A percentile compares a stretch with the other conserved stretches of the same genome.
These are phyloP conservation scores for Vicia faba DNA, from an alignment of 306 rosid genomes.

Conservation along the genomic window DNA sequence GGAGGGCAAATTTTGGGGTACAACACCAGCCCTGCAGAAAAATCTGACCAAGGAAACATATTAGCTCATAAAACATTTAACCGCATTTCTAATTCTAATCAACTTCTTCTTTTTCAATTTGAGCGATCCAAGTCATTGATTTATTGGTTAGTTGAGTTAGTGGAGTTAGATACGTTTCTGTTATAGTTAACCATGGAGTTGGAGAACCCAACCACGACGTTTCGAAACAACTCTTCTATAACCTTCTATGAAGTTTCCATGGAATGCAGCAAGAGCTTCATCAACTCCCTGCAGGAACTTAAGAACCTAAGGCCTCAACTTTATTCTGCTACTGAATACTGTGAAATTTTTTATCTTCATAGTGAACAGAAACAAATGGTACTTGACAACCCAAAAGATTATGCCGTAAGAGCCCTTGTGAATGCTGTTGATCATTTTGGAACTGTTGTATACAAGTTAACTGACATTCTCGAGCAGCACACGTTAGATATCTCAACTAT, in stretches of 20 bases:
- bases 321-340: conserved; percentile 95
- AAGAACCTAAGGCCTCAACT: conserved; percentile 98
- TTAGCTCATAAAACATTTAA: too few relatives aligned
- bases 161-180: conserved; percentile 33
- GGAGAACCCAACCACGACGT: conserved; percentile 50
- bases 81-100: conserved; percentile 19
- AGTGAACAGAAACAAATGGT: conserved; percentile 97
- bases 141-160: not conserved
- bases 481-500: conserved; percentile 72
- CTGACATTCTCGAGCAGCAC: conserved; percentile 91
- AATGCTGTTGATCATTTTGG: conserved; percentile 99
- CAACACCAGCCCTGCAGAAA: too few relatives aligned
- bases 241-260: conserved; percentile 93
- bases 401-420: conserved; percentile 89
- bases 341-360: conserved; percentile 83
- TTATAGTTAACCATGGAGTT: conserved; percentile 60
- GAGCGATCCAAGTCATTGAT: not conserved
- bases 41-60: too few relatives aligned
- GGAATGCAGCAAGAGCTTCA: conserved; percentile 96
- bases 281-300: conserved; percentile 94
- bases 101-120: not conserved
- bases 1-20: too few relatives aligned
- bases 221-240: conserved; percentile 58
- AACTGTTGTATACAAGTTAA: conserved; percentile 93
- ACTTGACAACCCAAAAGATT: conserved; percentile 90